Base-by-base conservation (phyloP, 179 eudicot species). In the Patellifolia procumbens region DNA sequence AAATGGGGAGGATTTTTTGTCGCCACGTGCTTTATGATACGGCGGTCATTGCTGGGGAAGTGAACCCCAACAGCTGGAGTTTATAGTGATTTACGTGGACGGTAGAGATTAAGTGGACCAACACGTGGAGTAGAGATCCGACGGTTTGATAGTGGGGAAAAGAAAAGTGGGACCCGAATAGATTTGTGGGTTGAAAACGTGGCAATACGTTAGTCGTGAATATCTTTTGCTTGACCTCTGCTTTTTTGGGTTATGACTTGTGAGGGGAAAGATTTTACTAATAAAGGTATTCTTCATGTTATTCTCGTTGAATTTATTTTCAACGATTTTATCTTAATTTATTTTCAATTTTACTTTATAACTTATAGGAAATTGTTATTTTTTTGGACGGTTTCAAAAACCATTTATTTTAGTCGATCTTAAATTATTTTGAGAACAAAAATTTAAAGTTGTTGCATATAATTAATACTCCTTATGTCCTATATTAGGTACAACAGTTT, bases 21-120 rank as follows among this genome's bases (percentile, higher is more conserved):
- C 29, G 79, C 34, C 76, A 67, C 70, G 81, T 79, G 78, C 61
- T 66, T 66, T 8, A 49, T 24, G 81, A 70, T 51, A 77, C 84
- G 81, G 84, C 73, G 84, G 81, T 82, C 81, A 78, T 62, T 46
- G 85, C 76, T 70, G 58, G 79, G 82, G 74, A 75, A 78, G 60
- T 72, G 82, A 70, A 59, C 75, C 76, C 3, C 8, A 75, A 72
- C 77, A 74, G 82, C 53, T 79, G 82, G 79, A 63, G 28, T 22
- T 22, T 19, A 37, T 17, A n/a, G n/a, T 31, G 24, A 34, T 15
- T 49, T 29, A 70, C 74, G 85, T 82, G 82, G 85, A 79, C 82
- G 85, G 85, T 11, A 3, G 17, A 15, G 85, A 82, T 82, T 66
- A 17, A 66, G 39, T 2, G 32, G 10, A 10, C 6, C 32, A 62